These are phyloP conservation scores for Fusarium staphyleae DNA, from an alignment of 2,329 filamentous ascomycete species.

Conservation along the genomic window DNA sequence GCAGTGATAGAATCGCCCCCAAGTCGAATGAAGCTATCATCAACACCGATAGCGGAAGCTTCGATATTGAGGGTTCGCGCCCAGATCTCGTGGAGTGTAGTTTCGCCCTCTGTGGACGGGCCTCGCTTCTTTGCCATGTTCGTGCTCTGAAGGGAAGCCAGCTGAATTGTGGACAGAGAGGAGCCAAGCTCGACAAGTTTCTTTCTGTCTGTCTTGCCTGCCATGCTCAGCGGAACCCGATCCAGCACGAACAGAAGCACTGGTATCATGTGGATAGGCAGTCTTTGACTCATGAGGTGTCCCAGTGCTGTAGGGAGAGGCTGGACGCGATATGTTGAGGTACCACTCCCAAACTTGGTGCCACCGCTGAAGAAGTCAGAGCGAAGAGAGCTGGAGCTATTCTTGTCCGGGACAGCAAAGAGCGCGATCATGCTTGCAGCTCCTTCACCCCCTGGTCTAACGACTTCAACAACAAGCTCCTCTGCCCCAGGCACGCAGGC, in stretches of 20 bases:
- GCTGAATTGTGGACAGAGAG: background rate
- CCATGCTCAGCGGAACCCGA: background rate
- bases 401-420: background rate
- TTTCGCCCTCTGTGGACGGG: background rate
- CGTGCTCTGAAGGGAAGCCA: background rate
- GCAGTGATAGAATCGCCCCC: conserved; percentile 58
- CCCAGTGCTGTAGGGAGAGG: background rate
- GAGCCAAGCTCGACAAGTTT: background rate
- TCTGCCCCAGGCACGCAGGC: background rate
- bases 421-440: background rate
- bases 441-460: background rate
- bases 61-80: background rate
- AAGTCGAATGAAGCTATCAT: conserved; percentile 56
- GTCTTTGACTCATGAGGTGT: background rate
- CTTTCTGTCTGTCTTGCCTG: background rate
- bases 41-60: background rate
- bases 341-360: background rate
- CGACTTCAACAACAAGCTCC: background rate
- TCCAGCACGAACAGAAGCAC: background rate
- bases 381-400: background rate
- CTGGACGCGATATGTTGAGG: background rate
- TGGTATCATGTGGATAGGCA: background rate
- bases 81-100: conserved; percentile 1
- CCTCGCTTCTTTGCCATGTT: background rate
- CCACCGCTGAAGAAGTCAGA: background rate